phyloP scores from a whole-genome alignment of 2,329 filamentous ascomycete species.

The Penicillium sp. region DNA sequence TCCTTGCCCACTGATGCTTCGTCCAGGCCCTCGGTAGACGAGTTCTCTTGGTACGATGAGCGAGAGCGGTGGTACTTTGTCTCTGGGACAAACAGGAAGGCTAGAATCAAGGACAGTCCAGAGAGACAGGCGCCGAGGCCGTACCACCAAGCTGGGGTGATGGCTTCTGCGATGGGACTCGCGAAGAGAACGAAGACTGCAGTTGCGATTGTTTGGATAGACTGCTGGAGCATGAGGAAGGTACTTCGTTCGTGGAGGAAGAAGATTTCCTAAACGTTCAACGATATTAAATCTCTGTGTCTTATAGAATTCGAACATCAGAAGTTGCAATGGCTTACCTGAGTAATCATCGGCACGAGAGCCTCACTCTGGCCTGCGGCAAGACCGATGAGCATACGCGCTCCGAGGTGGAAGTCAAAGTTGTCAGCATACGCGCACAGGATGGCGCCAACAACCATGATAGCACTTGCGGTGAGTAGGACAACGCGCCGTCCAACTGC shows the following conservation, averaged over 20 bases:
- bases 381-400: slow-evolving; percentile 43
- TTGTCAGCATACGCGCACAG: slow-evolving; percentile 31
- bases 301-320: too few species aligned
- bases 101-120: slow-evolving; percentile 37
- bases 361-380: slow-evolving; percentile 49
- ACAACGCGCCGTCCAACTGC: slow-evolving; percentile 40
- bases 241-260: slow-evolving; percentile 50
- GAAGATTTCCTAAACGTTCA: slow-evolving; percentile 36
- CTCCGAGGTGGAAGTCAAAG: slow-evolving; percentile 43
- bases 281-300: not conserved
- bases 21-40: slow-evolving; percentile 12
- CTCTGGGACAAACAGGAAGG: slow-evolving; percentile 47
- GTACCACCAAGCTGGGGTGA: slow-evolving; percentile 50
- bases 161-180: slow-evolving; percentile 45
- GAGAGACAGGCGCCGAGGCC: slow-evolving; percentile 42
- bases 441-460: slow-evolving; percentile 32
- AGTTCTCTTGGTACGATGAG: slow-evolving; percentile 39
- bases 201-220: slow-evolving; percentile 44
- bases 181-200: slow-evolving; percentile 45
- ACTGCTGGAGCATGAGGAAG: slow-evolving; percentile 44
- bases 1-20: slow-evolving; percentile 10
- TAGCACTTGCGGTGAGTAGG: slow-evolving; percentile 32
- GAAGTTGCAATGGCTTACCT: slow-evolving; percentile 22
- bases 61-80: slow-evolving; percentile 46
- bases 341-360: slow-evolving; percentile 45